These are phyloP conservation scores for Rhodotorula sp. DNA, from an alignment of 1,284 basidiomycete genomes.

Conservation along the genomic window DNA sequence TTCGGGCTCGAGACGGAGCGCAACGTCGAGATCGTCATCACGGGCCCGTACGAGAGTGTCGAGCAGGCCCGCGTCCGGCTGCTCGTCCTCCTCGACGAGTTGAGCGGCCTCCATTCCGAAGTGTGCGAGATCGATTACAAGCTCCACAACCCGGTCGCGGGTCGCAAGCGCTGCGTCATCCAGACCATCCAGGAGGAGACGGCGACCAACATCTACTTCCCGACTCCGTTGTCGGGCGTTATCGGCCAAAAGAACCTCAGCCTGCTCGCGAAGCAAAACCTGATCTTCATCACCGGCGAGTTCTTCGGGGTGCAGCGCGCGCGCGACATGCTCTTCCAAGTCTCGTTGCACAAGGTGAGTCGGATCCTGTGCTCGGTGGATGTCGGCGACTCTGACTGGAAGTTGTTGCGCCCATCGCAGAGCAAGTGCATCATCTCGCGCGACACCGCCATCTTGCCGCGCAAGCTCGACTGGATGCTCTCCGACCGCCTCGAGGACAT, in stretches of 20 bases:
- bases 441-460: conserved; percentile 88
- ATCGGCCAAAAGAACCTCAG: conserved; percentile 55
- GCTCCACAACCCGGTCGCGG: conserved; percentile 86
- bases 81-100: conserved; percentile 90
- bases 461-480: conserved; percentile 98
- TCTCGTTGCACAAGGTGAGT: conserved; percentile 78
- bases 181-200: conserved; percentile 97
- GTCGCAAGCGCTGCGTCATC: conserved; percentile 80
- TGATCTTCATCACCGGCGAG: conserved; percentile 96
- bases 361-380: not conserved
- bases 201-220: conserved; percentile 92
- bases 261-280: conserved; percentile 60
- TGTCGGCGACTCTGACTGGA: too few species aligned
- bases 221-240: conserved; percentile 83
- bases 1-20: conserved; percentile 87
- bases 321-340: conserved; percentile 87
- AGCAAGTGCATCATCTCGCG: conserved; percentile 86
- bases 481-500: conserved; percentile 88
- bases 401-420: conserved; percentile 53
- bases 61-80: conserved; percentile 86
- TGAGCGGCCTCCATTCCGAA: conserved; percentile 86
- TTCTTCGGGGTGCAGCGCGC: conserved; percentile 95
- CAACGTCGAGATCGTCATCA: conserved; percentile 86
- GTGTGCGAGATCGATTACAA: conserved; percentile 93
- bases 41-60: conserved; percentile 80